Conservation (phyloP, 345 rosid species). For the Aquilaria yunnanensis region DNA sequence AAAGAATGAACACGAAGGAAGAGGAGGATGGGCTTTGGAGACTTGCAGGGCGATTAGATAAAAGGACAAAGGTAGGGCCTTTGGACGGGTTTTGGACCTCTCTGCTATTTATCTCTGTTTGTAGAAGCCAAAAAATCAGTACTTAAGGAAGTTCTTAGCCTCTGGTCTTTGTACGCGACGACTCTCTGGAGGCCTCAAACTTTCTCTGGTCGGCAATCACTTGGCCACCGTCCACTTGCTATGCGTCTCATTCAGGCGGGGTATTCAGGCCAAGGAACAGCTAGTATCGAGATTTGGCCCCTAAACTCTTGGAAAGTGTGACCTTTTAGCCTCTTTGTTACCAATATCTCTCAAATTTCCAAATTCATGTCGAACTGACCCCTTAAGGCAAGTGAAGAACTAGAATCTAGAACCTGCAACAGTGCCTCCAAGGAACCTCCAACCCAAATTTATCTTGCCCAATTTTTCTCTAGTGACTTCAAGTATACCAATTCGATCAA, state of each 20-base stretch:
- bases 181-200: not conserved
- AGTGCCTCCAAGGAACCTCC: too few relatives aligned
- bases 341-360: too few relatives aligned
- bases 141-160: not conserved
- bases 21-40: constrained; percentile 12
- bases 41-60: not conserved
- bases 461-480: too few relatives aligned
- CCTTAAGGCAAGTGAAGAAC: too few relatives aligned
- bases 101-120: not conserved
- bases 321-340: too few relatives aligned
- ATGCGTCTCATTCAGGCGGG: not conserved
- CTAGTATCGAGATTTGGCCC: too few relatives aligned
- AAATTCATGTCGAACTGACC: too few relatives aligned
- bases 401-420: too few relatives aligned
- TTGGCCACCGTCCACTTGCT: not conserved
- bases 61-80: not conserved
- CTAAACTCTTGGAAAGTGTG: too few relatives aligned
- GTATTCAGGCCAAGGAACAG: too few relatives aligned
- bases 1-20: constrained; percentile 20
- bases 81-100: not conserved
- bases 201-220: constrained; percentile 8
- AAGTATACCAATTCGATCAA: too few relatives aligned
- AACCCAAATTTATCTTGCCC: too few relatives aligned
- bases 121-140: not conserved
- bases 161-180: constrained; percentile 1